Evolutionary conservation across 768 basidiomycete genomes (phyloP), one percentile per base, ranked within the genome.

Genomic region (Fomitopsis pulvina): DNA sequence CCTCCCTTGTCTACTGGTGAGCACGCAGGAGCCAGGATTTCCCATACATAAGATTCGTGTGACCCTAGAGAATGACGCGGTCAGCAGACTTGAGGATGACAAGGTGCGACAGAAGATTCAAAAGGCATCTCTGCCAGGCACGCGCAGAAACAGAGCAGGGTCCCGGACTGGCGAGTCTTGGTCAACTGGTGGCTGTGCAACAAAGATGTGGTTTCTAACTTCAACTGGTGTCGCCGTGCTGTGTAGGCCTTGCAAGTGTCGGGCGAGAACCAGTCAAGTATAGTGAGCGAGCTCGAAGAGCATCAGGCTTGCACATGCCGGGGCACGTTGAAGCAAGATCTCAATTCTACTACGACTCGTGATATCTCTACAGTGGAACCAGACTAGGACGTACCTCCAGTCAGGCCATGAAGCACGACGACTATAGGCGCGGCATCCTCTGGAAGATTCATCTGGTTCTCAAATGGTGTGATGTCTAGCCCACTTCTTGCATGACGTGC

Each of bases 41-140:
- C 83, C 53, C 92, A 76, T 40, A 96, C 88, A 62, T 96, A 98
- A 18, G 84, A 74, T 72, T 95, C 95, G 62, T 95, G 80, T n/a
- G 89, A 92, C 37, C 90, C 89, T 91, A 54, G 46, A 1, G 20
- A 37, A 18, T n/a, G n/a, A n/a, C n/a, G n/a, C n/a, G n/a, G n/a
- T n/a, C n/a, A n/a, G n/a, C n/a, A n/a, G n/a, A n/a, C n/a, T n/a
- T n/a, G n/a, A n/a, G n/a, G n/a, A n/a, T n/a, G n/a, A n/a, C n/a
- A n/a, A n/a, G n/a, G n/a, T n/a, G n/a, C n/a, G n/a, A n/a, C n/a
- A n/a, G n/a, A n/a, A n/a, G n/a, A n/a, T n/a, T n/a, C n/a, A n/a
- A n/a, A n/a, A n/a, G n/a, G n/a, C n/a, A n/a, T n/a, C n/a, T n/a
- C n/a, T n/a, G n/a, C n/a, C n/a, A n/a, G n/a, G n/a, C n/a, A n/a